Evolutionary conservation across 345 rosid species (phyloP), one percentile per base, ranked within the genome.

Genomic region (Limnanthes douglasii): DNA sequence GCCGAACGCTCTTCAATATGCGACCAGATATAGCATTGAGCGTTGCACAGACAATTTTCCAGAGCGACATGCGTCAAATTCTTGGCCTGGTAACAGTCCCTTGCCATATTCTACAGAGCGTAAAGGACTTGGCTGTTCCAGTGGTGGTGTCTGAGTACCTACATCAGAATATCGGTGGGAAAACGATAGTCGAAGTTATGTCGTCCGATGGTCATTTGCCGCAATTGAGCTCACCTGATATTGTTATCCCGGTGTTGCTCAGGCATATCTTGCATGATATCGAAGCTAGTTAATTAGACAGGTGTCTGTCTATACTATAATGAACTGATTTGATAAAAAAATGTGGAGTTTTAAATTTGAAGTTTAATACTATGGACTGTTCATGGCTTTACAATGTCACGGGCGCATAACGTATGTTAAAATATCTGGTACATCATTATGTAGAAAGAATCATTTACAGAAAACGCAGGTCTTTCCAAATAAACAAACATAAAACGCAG

Each of bases 1-100:
- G 95, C 54, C 68, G 97, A 14, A 83, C 95, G 1, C 71, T 83
- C 0, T 88, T 83, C 84, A 88, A 88, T 60, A 83, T 88, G 93
- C 53, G 93, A 43, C 97, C 95, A 0, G 95, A 88, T 66, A 83
- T 88, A 27, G 86, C 97, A 35, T 57, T 88, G 0, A 65, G 67
- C 17, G 68, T 83, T 11, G 83, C 57, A 1, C 90, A 70, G 31
- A 76, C 66, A 50, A 76, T 88, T 16, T 83, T 78, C 57, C 76
- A 65, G 33, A 78, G 83, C 19, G 95, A 88, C 46, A 58, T 79
- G 81, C 60, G 95, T 48, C 64, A 62, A 4, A 37, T 76, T 33
- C 62, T 83, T 1, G 37, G 56, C 17, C 47, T 61, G 42, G 81
- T 79, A 15, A 45, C 75, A 0, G 83, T 83, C n/a, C 95, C 97